These are phyloP conservation scores for Hortiboletus campestris DNA, from an alignment of 768 basidiomycete genomes.

Conservation along the genomic window DNA sequence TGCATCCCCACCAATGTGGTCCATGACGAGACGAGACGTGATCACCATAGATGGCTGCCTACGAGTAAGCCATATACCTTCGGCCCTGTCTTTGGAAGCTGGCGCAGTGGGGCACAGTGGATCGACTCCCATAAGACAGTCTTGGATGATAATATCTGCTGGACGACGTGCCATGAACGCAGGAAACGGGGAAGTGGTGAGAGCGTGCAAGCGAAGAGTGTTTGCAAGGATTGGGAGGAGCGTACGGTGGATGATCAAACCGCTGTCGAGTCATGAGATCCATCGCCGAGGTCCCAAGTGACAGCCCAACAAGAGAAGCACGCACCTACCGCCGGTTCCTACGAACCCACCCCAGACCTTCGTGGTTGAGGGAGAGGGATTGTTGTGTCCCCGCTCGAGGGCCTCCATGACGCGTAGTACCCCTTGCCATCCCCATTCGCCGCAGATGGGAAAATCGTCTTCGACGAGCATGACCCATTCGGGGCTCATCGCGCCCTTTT, in stretches of 20 bases:
- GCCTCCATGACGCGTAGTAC: slow-evolving; percentile 33
- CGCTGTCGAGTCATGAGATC: slow-evolving; percentile 24
- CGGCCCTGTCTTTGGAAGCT: neutral
- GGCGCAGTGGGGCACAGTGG: slow-evolving; percentile 34
- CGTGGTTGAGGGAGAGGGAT: slow-evolving; percentile 9
- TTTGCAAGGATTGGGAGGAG: slow-evolving; percentile 35
- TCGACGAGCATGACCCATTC: slow-evolving; percentile 46
- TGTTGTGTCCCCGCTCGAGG: slow-evolving; percentile 23
- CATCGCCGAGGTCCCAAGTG: neutral
- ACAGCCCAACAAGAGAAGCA: neutral
- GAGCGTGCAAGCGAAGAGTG: slow-evolving; percentile 34
- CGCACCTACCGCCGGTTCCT: slow-evolving; percentile 42
- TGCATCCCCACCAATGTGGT: slow-evolving; percentile 40
- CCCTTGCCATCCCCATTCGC: slow-evolving; percentile 35
- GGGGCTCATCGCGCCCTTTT: slow-evolving; percentile 18
- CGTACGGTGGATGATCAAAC: slow-evolving; percentile 40
- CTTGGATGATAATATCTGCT: slow-evolving; percentile 41
- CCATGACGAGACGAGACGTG: slow-evolving; percentile 41
- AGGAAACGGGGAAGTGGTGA: slow-evolving; percentile 26
- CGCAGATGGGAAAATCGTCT: slow-evolving; percentile 45
- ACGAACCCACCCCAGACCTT: slow-evolving; percentile 38
- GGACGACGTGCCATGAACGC: slow-evolving; percentile 31
- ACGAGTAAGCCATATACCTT: slow-evolving; percentile 6
- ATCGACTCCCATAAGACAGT: slow-evolving; percentile 40
- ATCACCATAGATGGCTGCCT: slow-evolving; percentile 34